phyloP scores from a whole-genome alignment of 306 rosid species.

The Vigna angularis region DNA sequence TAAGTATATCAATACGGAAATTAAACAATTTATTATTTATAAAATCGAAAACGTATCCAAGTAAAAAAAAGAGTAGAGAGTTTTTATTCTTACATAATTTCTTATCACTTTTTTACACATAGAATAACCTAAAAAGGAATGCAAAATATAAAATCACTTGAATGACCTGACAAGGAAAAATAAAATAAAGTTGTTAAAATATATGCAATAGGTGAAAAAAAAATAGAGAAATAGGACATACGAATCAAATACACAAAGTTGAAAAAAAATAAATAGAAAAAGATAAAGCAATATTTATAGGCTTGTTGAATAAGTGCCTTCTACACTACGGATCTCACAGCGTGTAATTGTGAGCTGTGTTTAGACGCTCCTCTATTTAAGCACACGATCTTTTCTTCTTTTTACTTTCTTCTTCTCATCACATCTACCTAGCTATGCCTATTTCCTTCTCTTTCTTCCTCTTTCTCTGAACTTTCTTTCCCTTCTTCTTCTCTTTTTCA shows the following conservation, averaged over 20 bases:
- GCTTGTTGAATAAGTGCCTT: constrained; percentile 67
- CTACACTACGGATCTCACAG: constrained; percentile 58
- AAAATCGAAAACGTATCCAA: not conserved
- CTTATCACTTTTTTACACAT: not conserved
- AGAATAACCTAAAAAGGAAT: not conserved
- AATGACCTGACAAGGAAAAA: not conserved
- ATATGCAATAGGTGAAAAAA: not conserved
- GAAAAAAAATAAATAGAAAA: not conserved
- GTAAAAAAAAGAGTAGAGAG: not conserved
- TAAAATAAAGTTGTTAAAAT: not conserved
- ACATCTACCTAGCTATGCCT: constrained; percentile 1
- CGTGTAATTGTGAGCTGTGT: constrained; percentile 45
- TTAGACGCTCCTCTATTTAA: constrained; percentile 59
- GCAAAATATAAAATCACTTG: not conserved
- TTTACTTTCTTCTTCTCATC: constrained; percentile 44
- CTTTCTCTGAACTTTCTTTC: not conserved
- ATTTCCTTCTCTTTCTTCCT: not conserved
- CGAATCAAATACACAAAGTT: not conserved
- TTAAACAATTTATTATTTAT: not conserved
- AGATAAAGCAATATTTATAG: not conserved
- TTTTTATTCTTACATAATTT: not conserved
- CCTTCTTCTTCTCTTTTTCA: not conserved
- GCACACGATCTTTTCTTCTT: constrained; percentile 38
- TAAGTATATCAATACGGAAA: not conserved
- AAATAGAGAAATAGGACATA: not conserved